Evolutionary conservation across 2,329 filamentous ascomycete species (phyloP).

Genomic region (Phyllosticta citriasiana): DNA sequence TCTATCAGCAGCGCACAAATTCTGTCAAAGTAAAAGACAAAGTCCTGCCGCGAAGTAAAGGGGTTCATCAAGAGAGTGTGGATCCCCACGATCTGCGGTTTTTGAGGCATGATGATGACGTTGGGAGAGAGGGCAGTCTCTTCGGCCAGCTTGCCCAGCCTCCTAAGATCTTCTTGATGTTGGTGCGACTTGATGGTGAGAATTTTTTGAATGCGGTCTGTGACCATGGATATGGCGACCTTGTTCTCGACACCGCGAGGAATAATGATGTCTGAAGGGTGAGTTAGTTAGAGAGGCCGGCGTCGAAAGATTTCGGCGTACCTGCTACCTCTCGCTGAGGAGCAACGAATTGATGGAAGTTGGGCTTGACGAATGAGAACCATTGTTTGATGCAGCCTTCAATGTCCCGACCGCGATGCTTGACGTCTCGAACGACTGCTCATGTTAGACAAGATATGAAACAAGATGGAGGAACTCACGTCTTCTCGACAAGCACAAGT

Average conservation of each 20-base stretch:
- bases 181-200: conserved; percentile 74
- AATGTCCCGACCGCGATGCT: conserved; percentile 79
- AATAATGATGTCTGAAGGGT: conserved; percentile 68
- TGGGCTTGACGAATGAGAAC: conserved; percentile 94
- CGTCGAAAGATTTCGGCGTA: conserved; percentile 27
- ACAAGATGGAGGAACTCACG: conserved; percentile 39
- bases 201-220: conserved; percentile 83
- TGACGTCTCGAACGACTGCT: conserved; percentile 74
- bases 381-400: conserved; percentile 97
- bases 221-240: conserved; percentile 91
- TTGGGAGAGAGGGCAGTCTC: conserved; percentile 64
- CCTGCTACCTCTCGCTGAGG: conserved; percentile 80
- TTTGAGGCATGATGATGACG: conserved; percentile 64
- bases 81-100: conserved; percentile 74
- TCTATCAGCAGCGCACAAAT: conserved; percentile 79
- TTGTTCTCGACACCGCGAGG: conserved; percentile 90
- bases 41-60: conserved; percentile 72
- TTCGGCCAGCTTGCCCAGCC: conserved; percentile 62
- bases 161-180: conserved; percentile 69
- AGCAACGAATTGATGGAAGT: conserved; percentile 88
- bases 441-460: conserved; percentile 6
- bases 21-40: conserved; percentile 95
- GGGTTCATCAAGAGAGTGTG: conserved; percentile 82
- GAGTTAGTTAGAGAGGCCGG: neutral
- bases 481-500: conserved; percentile 83